Base-by-base conservation (phyloP, 805 yeast genomes). In the Ogataea thermomethanolica region DNA sequence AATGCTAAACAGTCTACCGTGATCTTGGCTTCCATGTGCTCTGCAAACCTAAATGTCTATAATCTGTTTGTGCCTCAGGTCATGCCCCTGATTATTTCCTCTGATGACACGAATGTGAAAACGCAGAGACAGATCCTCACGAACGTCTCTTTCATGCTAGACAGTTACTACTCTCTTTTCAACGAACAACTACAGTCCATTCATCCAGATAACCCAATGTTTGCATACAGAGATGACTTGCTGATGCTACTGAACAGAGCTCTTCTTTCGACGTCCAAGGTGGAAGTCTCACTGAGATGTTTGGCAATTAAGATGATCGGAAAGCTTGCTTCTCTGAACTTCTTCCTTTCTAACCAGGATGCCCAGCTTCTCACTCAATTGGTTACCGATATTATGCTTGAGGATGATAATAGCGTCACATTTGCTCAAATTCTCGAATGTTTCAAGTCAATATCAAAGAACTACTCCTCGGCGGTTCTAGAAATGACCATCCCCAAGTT, bases 211-310 rank as follows among this genome's bases (percentile, higher is more conserved):
- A 73, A 71, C 45, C 61, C 69, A 7, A 58, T 85, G 37, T 49
- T 60, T 11, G 49, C 57, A 7, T 74, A 65, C 57, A 80, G 84
- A 46, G 95, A 89, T 52, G 79, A 79, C 28, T 65, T 90, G 11
- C 62, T 89, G 23, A 76, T 80, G 39, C 65, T 82, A 30, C 59
- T 87, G 49, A 79, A 89, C n/a, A 81, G 77, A 53, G 71, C 86
- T 5, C 67, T 90, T 35, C 75, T 82, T 56, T 73, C 83, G 0
- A 72, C 85, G 0, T 78, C 95, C 0, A 72, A 70, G 25, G 64
- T 76, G 23, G 96, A 86, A 52, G 80, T 79, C 8, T 76, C 89
- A 1, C 67, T 88, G 41, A 72, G 88, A 52, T 71, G 83, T 21
- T 64, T 82, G 29, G 76, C 93, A 1, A 66, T 84, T 22, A 76